A percentile compares a stretch with the other conserved stretches of the same genome.
Evolutionary conservation across 129 eudicot genomes (phyloP).

Genomic region (Centrapalus pauciflorus): DNA sequence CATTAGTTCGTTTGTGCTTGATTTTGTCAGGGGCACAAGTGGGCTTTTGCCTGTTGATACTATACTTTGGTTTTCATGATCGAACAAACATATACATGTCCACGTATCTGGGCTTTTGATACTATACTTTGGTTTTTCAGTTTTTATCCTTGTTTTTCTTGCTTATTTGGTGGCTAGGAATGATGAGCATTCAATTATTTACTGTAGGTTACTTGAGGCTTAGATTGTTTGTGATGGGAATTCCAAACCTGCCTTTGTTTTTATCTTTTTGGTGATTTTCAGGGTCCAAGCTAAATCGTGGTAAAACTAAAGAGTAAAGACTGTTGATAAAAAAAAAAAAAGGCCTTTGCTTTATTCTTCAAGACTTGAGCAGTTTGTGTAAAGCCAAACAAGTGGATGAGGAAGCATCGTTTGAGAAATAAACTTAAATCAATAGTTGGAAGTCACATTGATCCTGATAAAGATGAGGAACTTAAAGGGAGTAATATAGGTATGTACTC

Average conservation of each 20-base stretch:
- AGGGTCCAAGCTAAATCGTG: background rate
- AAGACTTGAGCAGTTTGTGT: background rate
- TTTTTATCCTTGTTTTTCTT: background rate
- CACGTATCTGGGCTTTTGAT: background rate
- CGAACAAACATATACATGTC: background rate
- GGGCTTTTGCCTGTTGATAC: no score
- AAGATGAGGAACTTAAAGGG: conserved; percentile 71
- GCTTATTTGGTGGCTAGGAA: background rate
- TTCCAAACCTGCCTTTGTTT: background rate
- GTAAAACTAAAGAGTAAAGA: background rate
- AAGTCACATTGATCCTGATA: conserved; percentile 66
- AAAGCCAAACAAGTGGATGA: conserved; percentile 32
- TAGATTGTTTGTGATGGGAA: background rate
- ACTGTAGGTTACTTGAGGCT: background rate
- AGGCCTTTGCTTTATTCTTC: background rate
- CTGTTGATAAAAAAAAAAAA: background rate
- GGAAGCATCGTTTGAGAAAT: conserved; percentile 41
- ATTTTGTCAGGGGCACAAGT: background rate
- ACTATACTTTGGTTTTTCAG: background rate
- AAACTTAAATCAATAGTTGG: conserved; percentile 56
- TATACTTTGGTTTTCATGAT: background rate
- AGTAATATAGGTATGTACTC: conserved; percentile 54
- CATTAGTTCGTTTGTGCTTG: background rate
- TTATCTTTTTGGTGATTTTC: no score
- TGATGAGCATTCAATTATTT: background rate